phyloP scores from a whole-genome alignment of 345 rosid species.

The Syzygium grande region DNA sequence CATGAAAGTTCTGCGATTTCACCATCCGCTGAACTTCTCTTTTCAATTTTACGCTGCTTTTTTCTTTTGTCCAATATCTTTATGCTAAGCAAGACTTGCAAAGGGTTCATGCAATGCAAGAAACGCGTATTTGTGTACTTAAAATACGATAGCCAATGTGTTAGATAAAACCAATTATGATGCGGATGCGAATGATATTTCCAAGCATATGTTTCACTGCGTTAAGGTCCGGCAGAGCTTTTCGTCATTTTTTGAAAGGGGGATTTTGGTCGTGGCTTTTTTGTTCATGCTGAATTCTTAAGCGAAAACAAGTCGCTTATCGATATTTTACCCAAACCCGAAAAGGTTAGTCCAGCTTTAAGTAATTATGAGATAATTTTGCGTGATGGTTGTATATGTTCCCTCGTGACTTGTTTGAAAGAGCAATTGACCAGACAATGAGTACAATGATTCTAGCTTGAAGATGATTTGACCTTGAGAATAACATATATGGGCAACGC shows the following conservation, averaged over 20 bases:
- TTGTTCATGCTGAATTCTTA: neutral
- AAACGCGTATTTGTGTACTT: neutral
- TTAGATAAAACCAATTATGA: neutral
- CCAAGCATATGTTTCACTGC: accelerated
- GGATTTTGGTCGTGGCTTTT: neutral
- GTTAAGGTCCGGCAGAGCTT: neutral
- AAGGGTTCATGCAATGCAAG: neutral
- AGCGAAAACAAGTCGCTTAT: neutral
- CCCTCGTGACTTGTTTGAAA: neutral
- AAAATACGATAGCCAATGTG: neutral
- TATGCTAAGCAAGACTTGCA: neutral
- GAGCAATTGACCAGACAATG: neutral
- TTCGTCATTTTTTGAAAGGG: neutral
- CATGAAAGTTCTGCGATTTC: neutral
- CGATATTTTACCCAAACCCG: neutral
- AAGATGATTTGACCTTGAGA: neutral
- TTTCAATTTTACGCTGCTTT: neutral
- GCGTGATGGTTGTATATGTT: neutral
- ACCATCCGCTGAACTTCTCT: neutral
- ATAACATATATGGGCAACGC: neutral
- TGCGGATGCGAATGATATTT: neutral
- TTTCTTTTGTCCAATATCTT: neutral
- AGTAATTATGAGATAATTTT: neutral
- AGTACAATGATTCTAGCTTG: neutral
- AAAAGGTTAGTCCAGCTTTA: neutral